A percentile compares a stretch with the other conserved stretches of the same genome.
phyloP scores from a whole-genome alignment of 345 rosid species.

The Arabidopsis thaliana region DNA sequence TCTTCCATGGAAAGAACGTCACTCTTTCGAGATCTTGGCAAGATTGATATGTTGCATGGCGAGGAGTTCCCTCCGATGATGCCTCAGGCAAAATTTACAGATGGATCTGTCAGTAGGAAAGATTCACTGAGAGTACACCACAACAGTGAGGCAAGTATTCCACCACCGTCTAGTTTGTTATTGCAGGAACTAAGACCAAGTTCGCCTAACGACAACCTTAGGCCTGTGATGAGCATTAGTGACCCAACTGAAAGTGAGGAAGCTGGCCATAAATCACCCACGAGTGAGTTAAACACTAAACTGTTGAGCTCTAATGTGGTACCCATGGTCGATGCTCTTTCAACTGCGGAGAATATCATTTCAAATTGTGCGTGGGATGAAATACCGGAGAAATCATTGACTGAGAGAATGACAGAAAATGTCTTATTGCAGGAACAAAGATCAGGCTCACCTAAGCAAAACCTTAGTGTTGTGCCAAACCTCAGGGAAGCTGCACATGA shows the following conservation, averaged over 20 bases:
- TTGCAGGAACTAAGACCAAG: constrained; percentile 40
- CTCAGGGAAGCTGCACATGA: constrained; percentile 29
- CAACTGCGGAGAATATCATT: constrained; percentile 27
- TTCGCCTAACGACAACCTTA: constrained; percentile 30
- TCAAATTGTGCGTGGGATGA: constrained; percentile 18
- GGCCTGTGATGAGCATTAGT: constrained; percentile 29
- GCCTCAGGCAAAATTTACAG: constrained; percentile 49
- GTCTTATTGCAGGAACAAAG: constrained; percentile 25
- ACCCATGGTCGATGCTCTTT: constrained; percentile 2
- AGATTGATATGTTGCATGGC: constrained; percentile 41
- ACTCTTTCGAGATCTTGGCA: constrained; percentile 44
- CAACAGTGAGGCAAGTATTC: constrained; percentile 42
- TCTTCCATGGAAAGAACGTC: constrained; percentile 28
- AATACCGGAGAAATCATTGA: constrained; percentile 13
- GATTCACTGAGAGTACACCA: constrained; percentile 45
- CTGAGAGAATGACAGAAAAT: constrained; percentile 30
- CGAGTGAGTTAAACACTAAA: constrained; percentile 18
- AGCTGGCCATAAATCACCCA: constrained; percentile 39
- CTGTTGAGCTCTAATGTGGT: constrained; percentile 30
- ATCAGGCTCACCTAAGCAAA: constrained; percentile 37
- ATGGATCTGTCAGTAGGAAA: constrained; percentile 43
- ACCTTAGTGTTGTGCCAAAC: constrained; percentile 25
- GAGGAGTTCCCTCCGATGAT: constrained; percentile 44
- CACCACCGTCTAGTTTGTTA: constrained; percentile 39
- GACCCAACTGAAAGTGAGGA: constrained; percentile 31